phyloP scores from a whole-genome alignment of 164 flowering plant genomes.

The Magnolia sinica region DNA sequence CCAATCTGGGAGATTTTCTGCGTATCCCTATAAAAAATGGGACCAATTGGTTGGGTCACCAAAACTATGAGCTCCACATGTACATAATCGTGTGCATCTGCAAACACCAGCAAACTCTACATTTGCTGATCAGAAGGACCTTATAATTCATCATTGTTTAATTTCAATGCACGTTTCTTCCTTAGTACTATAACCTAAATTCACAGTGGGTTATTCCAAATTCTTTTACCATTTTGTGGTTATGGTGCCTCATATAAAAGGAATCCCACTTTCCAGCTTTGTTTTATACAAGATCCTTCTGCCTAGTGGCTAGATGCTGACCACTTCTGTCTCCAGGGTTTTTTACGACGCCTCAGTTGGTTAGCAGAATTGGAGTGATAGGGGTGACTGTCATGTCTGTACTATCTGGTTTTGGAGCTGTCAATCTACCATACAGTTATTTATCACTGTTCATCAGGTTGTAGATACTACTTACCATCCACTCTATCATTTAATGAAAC shows the following conservation, averaged over 20 bases:
- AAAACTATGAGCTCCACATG: too few species aligned
- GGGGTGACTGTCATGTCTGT: slow-evolving; percentile 99
- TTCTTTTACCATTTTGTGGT: background rate
- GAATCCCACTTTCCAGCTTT: background rate
- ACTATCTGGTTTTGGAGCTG: slow-evolving; percentile 98
- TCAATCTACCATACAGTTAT: slow-evolving; percentile 94
- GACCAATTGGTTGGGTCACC: too few species aligned
- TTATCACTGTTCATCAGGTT: slow-evolving; percentile 94
- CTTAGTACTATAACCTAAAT: too few species aligned
- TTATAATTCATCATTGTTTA: too few species aligned
- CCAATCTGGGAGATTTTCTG: too few species aligned
- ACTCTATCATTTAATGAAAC: background rate
- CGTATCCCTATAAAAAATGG: too few species aligned
- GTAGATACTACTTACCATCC: background rate
- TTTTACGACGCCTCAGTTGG: slow-evolving; percentile 93
- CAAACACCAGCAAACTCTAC: too few species aligned
- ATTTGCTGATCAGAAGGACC: too few species aligned
- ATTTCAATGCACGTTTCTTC: too few species aligned
- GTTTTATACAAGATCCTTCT: background rate
- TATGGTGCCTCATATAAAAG: background rate
- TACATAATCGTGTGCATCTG: too few species aligned
- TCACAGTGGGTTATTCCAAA: too few species aligned
- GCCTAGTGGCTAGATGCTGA: background rate
- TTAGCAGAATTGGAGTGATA: slow-evolving; percentile 95
- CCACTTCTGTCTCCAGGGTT: slow-evolving; percentile 48